These are phyloP conservation scores for Globisporangium acanthophoron DNA, from an alignment of 352 stramenopile genomes.

Conservation along the genomic window DNA sequence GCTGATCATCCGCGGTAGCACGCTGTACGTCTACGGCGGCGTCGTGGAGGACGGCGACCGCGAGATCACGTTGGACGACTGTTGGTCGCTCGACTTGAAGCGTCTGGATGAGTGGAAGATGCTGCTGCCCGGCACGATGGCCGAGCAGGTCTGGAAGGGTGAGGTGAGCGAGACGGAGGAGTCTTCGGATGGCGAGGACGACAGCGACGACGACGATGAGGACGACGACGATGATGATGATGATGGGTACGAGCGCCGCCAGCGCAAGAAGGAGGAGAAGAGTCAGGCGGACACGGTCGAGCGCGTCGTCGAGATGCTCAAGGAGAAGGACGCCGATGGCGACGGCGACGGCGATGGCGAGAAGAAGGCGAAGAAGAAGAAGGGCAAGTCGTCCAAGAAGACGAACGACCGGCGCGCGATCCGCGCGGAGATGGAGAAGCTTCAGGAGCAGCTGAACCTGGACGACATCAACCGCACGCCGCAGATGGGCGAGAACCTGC, in stretches of 20 bases:
- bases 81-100: slow-evolving; percentile 93
- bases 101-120: slow-evolving; percentile 92
- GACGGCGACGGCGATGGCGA: slow-evolving; percentile 17
- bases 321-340: slow-evolving; percentile 31
- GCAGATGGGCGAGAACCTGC: slow-evolving; percentile 78
- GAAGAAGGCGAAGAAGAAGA: slow-evolving; percentile 42
- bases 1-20: slow-evolving; percentile 85
- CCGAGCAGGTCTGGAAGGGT: slow-evolving; percentile 90
- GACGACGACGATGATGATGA: slow-evolving; percentile 51
- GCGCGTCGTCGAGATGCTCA: slow-evolving; percentile 55
- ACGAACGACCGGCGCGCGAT: slow-evolving; percentile 61
- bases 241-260: slow-evolving; percentile 16
- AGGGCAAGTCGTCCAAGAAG: slow-evolving; percentile 57
- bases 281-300: slow-evolving; percentile 42
- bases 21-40: slow-evolving; percentile 91
- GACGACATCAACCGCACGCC: slow-evolving; percentile 65
- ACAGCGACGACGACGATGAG: slow-evolving; percentile 57
- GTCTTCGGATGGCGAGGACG: slow-evolving; percentile 75
- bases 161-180: slow-evolving; percentile 85
- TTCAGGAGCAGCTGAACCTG: slow-evolving; percentile 74
- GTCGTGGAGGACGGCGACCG: slow-evolving; percentile 92
- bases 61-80: slow-evolving; percentile 95
- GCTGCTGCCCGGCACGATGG: slow-evolving; percentile 90
- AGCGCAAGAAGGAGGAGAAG: slow-evolving; percentile 14
- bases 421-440: slow-evolving; percentile 77